Percentiles rank a stretch among this genome's conserved stretches.
These are phyloP conservation scores for Plantago ovata DNA, from an alignment of 257 asterid species.

Conservation along the genomic window DNA sequence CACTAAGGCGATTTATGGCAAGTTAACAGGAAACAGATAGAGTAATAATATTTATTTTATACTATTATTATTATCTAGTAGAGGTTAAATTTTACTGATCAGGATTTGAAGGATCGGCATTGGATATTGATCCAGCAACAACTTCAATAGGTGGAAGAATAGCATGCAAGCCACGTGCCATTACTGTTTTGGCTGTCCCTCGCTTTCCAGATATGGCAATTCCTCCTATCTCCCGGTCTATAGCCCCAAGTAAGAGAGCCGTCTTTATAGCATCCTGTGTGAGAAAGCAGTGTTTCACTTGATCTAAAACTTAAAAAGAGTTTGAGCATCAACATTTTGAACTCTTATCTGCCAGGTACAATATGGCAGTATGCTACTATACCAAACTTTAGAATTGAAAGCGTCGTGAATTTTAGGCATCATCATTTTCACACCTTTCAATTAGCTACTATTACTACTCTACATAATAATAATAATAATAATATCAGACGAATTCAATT, in stretches of 20 bases:
- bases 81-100: slow-evolving; percentile 57
- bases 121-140: slow-evolving; percentile 71
- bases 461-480: too few species aligned
- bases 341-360: background rate
- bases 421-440: background rate
- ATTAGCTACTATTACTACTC: too few species aligned
- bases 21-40: too few species aligned
- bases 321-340: too few species aligned
- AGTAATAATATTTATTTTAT: slow-evolving; percentile 6
- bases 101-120: slow-evolving; percentile 72
- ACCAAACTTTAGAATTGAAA: background rate
- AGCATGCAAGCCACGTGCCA: slow-evolving; percentile 98
- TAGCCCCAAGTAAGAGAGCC: slow-evolving; percentile 94
- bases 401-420: too few species aligned
- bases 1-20: background rate
- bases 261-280: slow-evolving; percentile 93
- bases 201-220: slow-evolving; percentile 96
- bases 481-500: too few species aligned
- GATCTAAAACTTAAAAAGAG: too few species aligned
- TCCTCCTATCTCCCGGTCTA: slow-evolving; percentile 96
- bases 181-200: slow-evolving; percentile 97
- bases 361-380: background rate
- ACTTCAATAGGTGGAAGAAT: slow-evolving; percentile 97
- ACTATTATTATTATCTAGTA: background rate
- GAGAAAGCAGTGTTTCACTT: slow-evolving; percentile 15